Percentiles rank a stretch among this genome's conserved stretches.
Evolutionary conservation across 345 rosid species (phyloP).

Genomic region (Hibiscus trionum): DNA sequence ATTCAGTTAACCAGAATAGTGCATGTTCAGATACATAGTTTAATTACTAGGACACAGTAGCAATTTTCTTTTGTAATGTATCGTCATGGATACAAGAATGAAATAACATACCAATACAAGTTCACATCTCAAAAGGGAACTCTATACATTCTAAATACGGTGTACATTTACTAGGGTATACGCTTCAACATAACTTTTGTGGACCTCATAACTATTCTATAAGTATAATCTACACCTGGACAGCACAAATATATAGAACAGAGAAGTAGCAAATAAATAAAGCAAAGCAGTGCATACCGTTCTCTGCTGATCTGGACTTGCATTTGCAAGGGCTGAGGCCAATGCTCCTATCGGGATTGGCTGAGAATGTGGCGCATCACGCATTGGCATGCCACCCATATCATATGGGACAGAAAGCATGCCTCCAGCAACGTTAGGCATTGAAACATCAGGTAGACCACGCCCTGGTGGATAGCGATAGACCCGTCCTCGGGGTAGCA

Average conservation of each 20-base stretch:
- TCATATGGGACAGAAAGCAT: slow-evolving; percentile 57
- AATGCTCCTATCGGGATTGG: slow-evolving; percentile 73
- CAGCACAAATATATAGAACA: background rate
- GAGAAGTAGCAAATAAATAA: background rate
- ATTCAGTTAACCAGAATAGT: background rate
- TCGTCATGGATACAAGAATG: background rate
- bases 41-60: background rate
- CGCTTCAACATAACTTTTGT: background rate
- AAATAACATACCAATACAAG: background rate
- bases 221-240: background rate
- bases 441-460: slow-evolving; percentile 45
- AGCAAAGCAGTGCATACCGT: slow-evolving; percentile 40
- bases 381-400: slow-evolving; percentile 50
- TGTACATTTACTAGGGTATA: background rate
- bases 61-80: background rate
- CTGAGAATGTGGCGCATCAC: slow-evolving; percentile 49
- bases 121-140: background rate
- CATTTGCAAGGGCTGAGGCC: slow-evolving; percentile 83
- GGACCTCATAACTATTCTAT: background rate
- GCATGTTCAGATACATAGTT: background rate
- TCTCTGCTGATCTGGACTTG: slow-evolving; percentile 80
- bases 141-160: background rate
- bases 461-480: slow-evolving; percentile 68
- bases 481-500: slow-evolving; percentile 69
- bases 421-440: slow-evolving; percentile 47